Evolutionary conservation across 352 stramenopile genomes (phyloP), one percentile per base, ranked within the genome.

Genomic region (Phytophthora uliginosa): DNA sequence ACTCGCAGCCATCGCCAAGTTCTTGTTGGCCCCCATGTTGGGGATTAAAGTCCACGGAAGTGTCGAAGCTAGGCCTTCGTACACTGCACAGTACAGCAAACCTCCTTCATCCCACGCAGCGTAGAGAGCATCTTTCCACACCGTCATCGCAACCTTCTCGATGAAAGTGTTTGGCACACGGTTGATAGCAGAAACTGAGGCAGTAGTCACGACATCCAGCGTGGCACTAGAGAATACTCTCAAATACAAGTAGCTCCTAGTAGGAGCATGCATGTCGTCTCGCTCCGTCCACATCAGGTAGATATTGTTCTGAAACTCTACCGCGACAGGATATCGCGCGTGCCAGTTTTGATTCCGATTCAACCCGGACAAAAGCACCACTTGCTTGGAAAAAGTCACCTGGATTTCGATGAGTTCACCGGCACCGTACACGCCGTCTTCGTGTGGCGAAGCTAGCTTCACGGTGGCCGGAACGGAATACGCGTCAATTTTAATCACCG

Each of bases 201-300:
- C 51, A 0, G 70, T 73, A 8, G 72, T 6, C 0, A 93, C 59
- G 4, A 65, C 55, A 8, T 85, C 59, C 3, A 91, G 34, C 1
- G 82, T 88, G 6, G 60, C 48, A 9, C 75, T 81, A 1, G 79
- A 78, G 55, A 92, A 93, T 0, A 89, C 81, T 1, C 70, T 57
- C 31, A 93, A 53, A 22, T 94, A 90, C 34, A 95, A 70, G 18
- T 73, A 83, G 28, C 84, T 95, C 22, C 69, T 78, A 0, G 80
- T 83, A 3, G 47, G 63, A 28, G 47, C 58, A 2, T 78, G 53
- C n/a, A 85, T 69, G 0, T 67, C 63, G 36, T 87, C 77, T 58
- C 77, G 78, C 59, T 95, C 88, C 0, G 76, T 93, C 88, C 88
- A 95, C 51, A 93, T 82, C 1, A 95, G 57, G 45, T 89, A 90